Base-by-base conservation (phyloP, 2,329 filamentous ascomycete species). In the Huntiella abstrusa region DNA sequence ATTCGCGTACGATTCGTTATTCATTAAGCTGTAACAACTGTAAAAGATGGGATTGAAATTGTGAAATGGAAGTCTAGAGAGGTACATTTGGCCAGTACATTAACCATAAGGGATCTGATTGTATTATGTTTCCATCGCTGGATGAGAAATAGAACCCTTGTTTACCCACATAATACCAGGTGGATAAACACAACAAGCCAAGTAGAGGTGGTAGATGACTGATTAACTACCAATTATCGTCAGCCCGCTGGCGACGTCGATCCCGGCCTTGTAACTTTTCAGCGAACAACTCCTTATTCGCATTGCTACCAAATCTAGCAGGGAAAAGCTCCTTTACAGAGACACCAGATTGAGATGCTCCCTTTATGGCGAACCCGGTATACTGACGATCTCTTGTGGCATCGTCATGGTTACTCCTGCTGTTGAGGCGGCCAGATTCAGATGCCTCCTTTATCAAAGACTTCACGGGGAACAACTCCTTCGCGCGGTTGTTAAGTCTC, bases 211-310 rank as follows among this genome's bases (percentile, higher is more conserved):
- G 34, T 35, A 59, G 85, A 51, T 69, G 67, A 57, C 85, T 6
- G 11, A 37, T 3, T 8, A 34, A 32, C 35, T 35, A 49, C 43
- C 48, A 87, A 52, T 82, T 64, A 61, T 87, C 82, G 54, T 83
- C 78, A 0, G 82, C 82, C 56, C 67, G 76, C 54, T 79, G 73
- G 52, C 82, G 71, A 51, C 66, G 68, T 49, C 68, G 66, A 11
- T 71, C 67, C 51, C 75, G 66, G 2, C 71, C 73, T 45, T 74
- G 70, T 19, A 75, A 55, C 51, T 64, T 75, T 49, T 75, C 70
- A 1, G 70, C 68, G 54, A 85, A 82, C 12, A 84, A 59, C 56
- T 86, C 81, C 59, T 82, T 84, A 43, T 73, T 75, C 2, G 69
- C 61, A 55, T 83, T 83, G 6, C 19, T 37, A 4, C 40, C 33